phyloP scores from a whole-genome alignment of 768 basidiomycete species.

The Pleurotus pulmonarius region DNA sequence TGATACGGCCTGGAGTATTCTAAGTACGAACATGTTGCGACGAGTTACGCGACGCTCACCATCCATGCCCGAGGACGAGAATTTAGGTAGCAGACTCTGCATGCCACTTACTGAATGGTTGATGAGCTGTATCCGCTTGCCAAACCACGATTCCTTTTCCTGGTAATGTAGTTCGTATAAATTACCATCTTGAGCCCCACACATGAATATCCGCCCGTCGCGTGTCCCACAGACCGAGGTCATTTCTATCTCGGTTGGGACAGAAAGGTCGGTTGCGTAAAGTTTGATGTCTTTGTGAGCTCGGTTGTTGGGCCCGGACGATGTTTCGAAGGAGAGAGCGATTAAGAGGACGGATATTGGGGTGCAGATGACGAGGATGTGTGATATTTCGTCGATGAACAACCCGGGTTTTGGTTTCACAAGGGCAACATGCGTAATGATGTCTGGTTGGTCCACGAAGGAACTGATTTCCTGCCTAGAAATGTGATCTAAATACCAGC shows the following conservation, averaged over 20 bases:
- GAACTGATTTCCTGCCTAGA: conserved; percentile 83
- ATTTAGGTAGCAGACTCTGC: conserved; percentile 75
- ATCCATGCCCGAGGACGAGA: conserved; percentile 58
- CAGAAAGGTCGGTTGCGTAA: conserved; percentile 84
- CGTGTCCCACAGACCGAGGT: conserved; percentile 72
- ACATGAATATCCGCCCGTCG: conserved; percentile 90
- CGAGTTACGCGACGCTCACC: conserved; percentile 40
- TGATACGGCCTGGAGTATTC: conserved; percentile 58
- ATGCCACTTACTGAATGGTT: conserved; percentile 84
- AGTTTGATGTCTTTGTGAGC: conserved; percentile 75
- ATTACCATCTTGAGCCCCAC: conserved; percentile 78
- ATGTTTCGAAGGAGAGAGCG: conserved; percentile 62
- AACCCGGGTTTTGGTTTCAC: conserved; percentile 82
- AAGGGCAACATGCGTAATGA: conserved; percentile 85
- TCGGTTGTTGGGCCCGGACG: conserved; percentile 35
- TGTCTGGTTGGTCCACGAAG: conserved; percentile 88
- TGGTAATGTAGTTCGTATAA: conserved; percentile 93
- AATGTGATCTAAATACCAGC: conserved; percentile 3
- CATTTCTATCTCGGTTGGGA: conserved; percentile 83
- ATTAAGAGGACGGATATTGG: conserved; percentile 80
- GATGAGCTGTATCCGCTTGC: conserved; percentile 76
- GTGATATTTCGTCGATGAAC: conserved; percentile 90
- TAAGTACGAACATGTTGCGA: conserved; percentile 6
- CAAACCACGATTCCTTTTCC: conserved; percentile 89
- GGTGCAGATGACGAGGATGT: conserved; percentile 87